These are phyloP conservation scores for Hygrophoropsis aurantiaca DNA, from an alignment of 768 basidiomycete genomes.

Conservation along the genomic window DNA sequence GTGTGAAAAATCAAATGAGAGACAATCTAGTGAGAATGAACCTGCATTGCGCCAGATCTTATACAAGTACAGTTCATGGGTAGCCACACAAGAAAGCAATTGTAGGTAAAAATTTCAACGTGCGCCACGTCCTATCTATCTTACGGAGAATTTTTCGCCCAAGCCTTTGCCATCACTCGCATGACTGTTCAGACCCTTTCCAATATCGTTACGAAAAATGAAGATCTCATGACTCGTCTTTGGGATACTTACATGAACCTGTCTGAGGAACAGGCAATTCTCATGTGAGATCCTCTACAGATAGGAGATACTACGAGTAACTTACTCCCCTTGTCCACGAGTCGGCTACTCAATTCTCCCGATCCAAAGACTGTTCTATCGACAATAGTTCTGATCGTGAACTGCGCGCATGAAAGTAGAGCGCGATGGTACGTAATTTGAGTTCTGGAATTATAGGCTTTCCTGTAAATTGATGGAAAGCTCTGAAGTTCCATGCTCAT, in stretches of 20 bases:
- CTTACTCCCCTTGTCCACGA: constrained; percentile 24
- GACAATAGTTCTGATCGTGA: constrained; percentile 68
- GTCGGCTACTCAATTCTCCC: constrained; percentile 62
- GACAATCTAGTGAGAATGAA: constrained; percentile 62
- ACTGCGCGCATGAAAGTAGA: constrained; percentile 61
- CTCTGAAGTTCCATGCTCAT: constrained; percentile 49
- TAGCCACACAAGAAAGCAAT: constrained; percentile 57
- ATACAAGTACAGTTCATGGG: constrained; percentile 77
- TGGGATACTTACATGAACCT: constrained; percentile 68
- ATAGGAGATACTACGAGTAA: constrained; percentile 3
- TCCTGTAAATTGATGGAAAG: constrained; percentile 4
- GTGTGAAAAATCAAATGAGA: not conserved
- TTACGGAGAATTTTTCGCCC: constrained; percentile 3
- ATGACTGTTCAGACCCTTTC: constrained; percentile 77
- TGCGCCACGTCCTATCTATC: not conserved
- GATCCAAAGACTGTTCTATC: constrained; percentile 63
- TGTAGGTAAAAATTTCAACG: constrained; percentile 41
- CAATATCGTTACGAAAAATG: constrained; percentile 80
- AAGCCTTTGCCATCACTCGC: constrained; percentile 65
- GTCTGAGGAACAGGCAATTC: constrained; percentile 69
- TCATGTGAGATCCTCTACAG: constrained; percentile 56
- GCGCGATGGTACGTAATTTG: constrained; percentile 50
- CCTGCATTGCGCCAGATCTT: constrained; percentile 65
- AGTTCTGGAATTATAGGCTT: not conserved
- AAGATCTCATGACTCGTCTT: constrained; percentile 49